Evolutionary conservation across 228 moss, liverwort and hornwort genomes (phyloP).

Genomic region (Sphagnum fallax): DNA sequence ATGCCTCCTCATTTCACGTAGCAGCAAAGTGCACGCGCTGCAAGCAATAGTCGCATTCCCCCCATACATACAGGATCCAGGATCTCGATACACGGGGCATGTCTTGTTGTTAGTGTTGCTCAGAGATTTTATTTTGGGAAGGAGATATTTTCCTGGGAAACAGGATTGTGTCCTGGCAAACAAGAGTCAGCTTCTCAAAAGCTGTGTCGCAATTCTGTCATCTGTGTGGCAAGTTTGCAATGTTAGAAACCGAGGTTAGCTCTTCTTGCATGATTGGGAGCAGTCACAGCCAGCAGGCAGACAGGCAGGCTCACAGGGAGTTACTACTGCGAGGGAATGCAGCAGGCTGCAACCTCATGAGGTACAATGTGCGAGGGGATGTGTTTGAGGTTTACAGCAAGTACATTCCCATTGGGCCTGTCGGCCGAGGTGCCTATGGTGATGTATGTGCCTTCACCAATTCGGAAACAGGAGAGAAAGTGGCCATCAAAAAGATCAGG

Average conservation of each 20-base stretch:
- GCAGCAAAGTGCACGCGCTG: too few relatives aligned
- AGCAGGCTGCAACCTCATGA: slow-evolving; percentile 21
- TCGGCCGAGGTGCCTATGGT: slow-evolving; percentile 69
- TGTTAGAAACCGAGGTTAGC: background rate
- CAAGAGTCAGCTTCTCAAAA: too few relatives aligned
- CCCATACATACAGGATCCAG: too few relatives aligned
- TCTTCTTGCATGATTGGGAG: background rate
- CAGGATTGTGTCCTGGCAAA: too few relatives aligned
- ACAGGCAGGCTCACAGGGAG: slow-evolving; percentile 30
- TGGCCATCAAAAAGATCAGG: slow-evolving; percentile 65
- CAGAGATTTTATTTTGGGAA: too few relatives aligned
- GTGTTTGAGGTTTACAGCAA: slow-evolving; percentile 61
- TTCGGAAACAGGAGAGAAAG: slow-evolving; percentile 53
- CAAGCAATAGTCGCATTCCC: too few relatives aligned
- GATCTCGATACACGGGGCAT: too few relatives aligned
- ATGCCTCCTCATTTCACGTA: too few relatives aligned
- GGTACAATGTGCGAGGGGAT: slow-evolving; percentile 43
- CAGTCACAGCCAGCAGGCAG: slow-evolving; percentile 13
- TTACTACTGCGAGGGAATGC: slow-evolving; percentile 4
- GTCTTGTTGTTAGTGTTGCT: too few relatives aligned
- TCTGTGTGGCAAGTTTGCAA: background rate
- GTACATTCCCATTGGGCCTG: slow-evolving; percentile 46
- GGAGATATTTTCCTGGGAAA: too few relatives aligned
- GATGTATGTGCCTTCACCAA: slow-evolving; percentile 62
- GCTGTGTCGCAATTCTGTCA: too few relatives aligned